These are phyloP conservation scores for Hypoxylon trugodes DNA, from an alignment of 495 filamentous ascomycete species.

Conservation along the genomic window DNA sequence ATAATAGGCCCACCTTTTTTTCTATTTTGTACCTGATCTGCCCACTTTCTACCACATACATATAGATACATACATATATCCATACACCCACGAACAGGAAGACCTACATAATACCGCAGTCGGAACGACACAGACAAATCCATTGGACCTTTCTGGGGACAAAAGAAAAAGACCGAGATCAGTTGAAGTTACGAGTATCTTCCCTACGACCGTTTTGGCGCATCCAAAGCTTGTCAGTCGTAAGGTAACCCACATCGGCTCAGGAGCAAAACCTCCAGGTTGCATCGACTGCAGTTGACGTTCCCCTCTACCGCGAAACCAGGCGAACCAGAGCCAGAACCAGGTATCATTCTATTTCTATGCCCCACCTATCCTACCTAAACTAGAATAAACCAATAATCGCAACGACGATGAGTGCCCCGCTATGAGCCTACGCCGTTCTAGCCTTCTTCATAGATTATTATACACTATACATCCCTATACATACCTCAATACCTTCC, in stretches of 20 bases:
- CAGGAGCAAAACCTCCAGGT: conserved; percentile 46
- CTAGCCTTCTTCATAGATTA: conserved; percentile 30
- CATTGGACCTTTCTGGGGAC: conserved; percentile 10
- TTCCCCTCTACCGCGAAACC: neutral
- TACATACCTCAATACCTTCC: conserved; percentile 42
- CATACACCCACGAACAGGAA: no score
- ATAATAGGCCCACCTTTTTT: conserved; percentile 1
- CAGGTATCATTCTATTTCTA: conserved; percentile 26
- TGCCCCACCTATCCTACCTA: conserved; percentile 33
- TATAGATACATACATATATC: neutral
- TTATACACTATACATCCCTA: no score
- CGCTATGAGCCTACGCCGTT: conserved; percentile 37
- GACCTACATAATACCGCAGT: neutral
- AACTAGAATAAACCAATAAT: conserved; percentile 34
- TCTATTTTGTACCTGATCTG: conserved; percentile 13
- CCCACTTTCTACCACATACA: neutral
- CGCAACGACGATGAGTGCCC: conserved; percentile 25
- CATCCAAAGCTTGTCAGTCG: conserved; percentile 5
- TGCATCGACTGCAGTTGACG: conserved; percentile 21
- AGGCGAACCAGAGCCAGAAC: no score
- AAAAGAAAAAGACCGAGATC: conserved; percentile 26
- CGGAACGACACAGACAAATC: conserved; percentile 23
- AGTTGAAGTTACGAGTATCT: conserved; percentile 3
- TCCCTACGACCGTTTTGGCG: conserved; percentile 5
- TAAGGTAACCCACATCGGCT: conserved; percentile 27